Evolutionary conservation across 73 alveolate genomes (phyloP).

Genomic region (Tetrahymena thermophila): DNA sequence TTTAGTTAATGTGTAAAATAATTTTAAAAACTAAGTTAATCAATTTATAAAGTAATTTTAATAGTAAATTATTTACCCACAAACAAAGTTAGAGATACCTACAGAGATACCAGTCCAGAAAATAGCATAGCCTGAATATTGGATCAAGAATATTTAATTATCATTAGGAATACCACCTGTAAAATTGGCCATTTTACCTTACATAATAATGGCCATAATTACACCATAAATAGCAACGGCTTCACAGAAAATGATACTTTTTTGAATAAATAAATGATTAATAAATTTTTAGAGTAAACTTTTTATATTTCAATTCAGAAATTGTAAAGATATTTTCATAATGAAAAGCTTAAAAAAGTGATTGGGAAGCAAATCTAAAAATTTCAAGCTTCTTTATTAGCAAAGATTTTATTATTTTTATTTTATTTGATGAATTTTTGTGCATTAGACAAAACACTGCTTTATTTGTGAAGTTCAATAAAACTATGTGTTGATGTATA

Average conservation of each 20-base stretch:
- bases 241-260: conserved; percentile 95
- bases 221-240: conserved; percentile 99
- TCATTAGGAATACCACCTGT: not conserved
- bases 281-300: too few species aligned
- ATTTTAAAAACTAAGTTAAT: not conserved
- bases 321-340: not conserved
- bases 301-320: not conserved
- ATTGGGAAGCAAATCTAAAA: not conserved
- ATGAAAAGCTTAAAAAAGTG: not conserved
- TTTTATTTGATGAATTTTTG: too few species aligned
- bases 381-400: not conserved
- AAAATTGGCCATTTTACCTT: conserved; percentile 66
- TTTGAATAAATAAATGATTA: not conserved
- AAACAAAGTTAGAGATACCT: conserved; percentile 95
- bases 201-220: conserved; percentile 94
- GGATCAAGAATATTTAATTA: conserved; percentile 37
- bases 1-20: not conserved
- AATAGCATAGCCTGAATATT: conserved; percentile 74
- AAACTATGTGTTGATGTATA: too few species aligned
- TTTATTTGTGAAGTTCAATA: too few species aligned
- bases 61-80: conserved; percentile 60
- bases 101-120: conserved; percentile 97
- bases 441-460: too few species aligned
- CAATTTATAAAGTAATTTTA: too few species aligned
- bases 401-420: not conserved